Conservation (phyloP, 345 rosid species). For the Linum tenue region DNA sequence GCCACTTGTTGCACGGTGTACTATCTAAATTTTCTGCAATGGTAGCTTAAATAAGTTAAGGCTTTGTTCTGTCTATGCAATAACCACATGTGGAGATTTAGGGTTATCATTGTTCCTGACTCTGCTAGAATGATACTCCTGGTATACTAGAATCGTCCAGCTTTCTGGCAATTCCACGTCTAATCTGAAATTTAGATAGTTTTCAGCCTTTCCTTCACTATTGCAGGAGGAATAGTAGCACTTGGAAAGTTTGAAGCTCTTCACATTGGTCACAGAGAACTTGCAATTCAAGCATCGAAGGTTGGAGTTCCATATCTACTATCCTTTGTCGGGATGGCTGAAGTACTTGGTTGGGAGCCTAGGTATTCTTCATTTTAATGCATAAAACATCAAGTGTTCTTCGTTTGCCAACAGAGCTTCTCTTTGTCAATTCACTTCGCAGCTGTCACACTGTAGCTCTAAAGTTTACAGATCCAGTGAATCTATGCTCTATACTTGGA, state of each 20-base stretch:
- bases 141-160: not conserved
- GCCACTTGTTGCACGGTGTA: too few species aligned
- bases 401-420: not conserved
- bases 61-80: too few species aligned
- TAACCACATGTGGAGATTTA: too few species aligned
- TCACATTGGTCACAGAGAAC: constrained; percentile 88
- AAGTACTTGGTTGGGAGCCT: constrained; percentile 89
- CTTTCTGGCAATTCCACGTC: not conserved
- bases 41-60: not conserved
- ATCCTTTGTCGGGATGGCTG: constrained; percentile 87
- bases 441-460: too few species aligned
- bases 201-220: constrained; percentile 8
- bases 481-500: too few species aligned
- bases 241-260: constrained; percentile 95
- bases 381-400: not conserved
- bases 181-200: not conserved
- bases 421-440: not conserved
- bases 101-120: not conserved
- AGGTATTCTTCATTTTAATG: constrained; percentile 33
- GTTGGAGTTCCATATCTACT: constrained; percentile 70
- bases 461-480: not conserved
- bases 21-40: not conserved
- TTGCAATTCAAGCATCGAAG: constrained; percentile 83
- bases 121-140: not conserved
- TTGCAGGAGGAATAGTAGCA: constrained; percentile 77